Evolutionary conservation across 176 grass and related monocot species (phyloP), one percentile per base, ranked within the genome.

Genomic region (Melocanna baccifera): DNA sequence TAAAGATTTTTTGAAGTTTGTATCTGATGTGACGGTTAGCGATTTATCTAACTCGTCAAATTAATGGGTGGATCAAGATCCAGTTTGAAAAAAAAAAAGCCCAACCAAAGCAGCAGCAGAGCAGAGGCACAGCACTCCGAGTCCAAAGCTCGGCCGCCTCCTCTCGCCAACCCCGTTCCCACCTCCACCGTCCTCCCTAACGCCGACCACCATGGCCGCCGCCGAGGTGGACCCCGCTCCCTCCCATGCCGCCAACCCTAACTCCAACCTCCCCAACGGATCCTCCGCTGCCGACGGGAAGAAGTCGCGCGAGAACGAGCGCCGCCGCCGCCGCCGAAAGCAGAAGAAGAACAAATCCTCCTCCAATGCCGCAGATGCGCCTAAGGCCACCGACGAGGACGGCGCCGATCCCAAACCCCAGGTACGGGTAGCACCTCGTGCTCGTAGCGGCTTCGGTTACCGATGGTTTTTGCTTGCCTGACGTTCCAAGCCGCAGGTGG

Each of bases 321-420:
- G 88, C 40, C 81, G 88, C 23, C 88, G 85, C 50, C 85, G 85
- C 22, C 68, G 91, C 5, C 82, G 91, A 40, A 90, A 93, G 82
- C 91, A 90, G 85, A 93, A 93, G 85, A 93, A 88, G 91, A 93
- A 56, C 66, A 87, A 87, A 28, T 12, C 82, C 1, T 30, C 88
- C 0, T 59, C 81, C 18, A 65, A 81, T 47, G 50, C 63, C 42
- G 25, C 55, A 0, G 71, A 73, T 29, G 62, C 48, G 3, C 30
- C 13, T 22, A 64, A 23, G 13, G 75, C 61, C 4, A 7, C 8
- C 15, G 47, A 22, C 9, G 75, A 53, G 7, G 90, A 66, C 9
- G 71, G 72, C 57, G n/a, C 71, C 46, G 72, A 85, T 85, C 39
- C 64, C 10, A 70, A 59, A 20, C 70, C 75, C 16, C 67, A 76